Conservation (phyloP, 139 green algal species). For the Haematococcus lacustris region DNA sequence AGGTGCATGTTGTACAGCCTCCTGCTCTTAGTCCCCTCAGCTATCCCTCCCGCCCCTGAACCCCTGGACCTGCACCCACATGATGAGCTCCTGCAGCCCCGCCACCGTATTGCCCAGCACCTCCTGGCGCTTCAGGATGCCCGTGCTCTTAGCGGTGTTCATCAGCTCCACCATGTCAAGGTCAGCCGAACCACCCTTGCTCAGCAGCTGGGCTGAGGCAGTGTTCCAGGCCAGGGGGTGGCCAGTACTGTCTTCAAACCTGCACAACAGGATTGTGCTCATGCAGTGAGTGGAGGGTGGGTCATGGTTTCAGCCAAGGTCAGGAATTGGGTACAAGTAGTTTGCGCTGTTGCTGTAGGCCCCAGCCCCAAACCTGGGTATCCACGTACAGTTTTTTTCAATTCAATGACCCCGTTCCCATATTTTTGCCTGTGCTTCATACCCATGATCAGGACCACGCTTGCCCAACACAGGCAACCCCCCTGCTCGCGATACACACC, state of each 20-base stretch:
- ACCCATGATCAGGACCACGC: not conserved
- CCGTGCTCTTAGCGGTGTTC: not conserved
- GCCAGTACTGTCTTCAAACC: no score
- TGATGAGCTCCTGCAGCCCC: slow-evolving; percentile 58
- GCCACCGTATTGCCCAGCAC: slow-evolving; percentile 39
- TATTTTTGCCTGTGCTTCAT: not conserved
- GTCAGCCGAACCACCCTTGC: no score
- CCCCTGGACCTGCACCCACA: no score
- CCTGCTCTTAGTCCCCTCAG: not conserved
- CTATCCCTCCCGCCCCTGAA: no score
- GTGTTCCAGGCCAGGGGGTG: slow-evolving; percentile 2
- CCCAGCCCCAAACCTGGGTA: not conserved
- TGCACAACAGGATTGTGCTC: not conserved
- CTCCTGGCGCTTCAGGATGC: slow-evolving; percentile 19
- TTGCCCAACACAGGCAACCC: no score
- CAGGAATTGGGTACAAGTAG: not conserved
- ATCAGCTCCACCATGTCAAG: not conserved
- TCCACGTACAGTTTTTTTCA: no score
- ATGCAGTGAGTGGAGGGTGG: not conserved
- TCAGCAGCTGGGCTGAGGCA: not conserved
- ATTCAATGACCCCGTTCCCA: not conserved
- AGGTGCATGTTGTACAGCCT: not conserved
- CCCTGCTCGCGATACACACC: not conserved
- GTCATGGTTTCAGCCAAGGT: not conserved
- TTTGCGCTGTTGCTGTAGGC: not conserved